Base-by-base conservation (phyloP, 116 monocot genomes). In the Thalassia testudinum region DNA sequence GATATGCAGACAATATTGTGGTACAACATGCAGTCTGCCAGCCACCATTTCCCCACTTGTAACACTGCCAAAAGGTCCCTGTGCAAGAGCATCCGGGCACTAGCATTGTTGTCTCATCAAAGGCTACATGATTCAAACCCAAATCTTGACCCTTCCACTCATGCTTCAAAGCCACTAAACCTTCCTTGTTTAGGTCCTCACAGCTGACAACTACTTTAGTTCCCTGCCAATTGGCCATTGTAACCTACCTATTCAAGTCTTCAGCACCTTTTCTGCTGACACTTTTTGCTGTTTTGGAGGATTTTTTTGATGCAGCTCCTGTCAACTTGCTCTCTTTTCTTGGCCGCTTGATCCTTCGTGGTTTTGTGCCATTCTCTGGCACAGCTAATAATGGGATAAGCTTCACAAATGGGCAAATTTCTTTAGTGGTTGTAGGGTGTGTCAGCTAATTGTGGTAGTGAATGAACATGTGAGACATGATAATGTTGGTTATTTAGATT, bases 11-110 rank as follows among this genome's bases (percentile, higher is more conserved):
- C 30, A 89, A 19, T 6, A 65, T 80, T 10, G 72, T 80, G 2
- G 89, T 89, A 72, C 89, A 89, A 57, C 89, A 89, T 0, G 89
- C 62, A 1, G 89, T 83, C 66, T 89, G 89, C 89, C 89, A 89
- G 0, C 89, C 89, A 0, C 83, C 83, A 44, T 76, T 83, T 5
- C 89, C 89, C 89, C 89, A 89, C 42, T 77, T 89, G 65, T 89
- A 89, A 62, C 89, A 89, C 27, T 71, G 83, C 21, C 61, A 68
- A 7, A 71, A 45, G 54, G 44, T 62, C 5, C 89, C 89, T 0
- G 89, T 89, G 69, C 89, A 89, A 1, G 89, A 89, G 30, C 89
- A 89, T 0, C 77, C 89, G 0, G 89, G 89, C 2, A 59, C 70
- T 2, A 77, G 77, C 83, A 89, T 83, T 0, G 68, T 83, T 1